Evolutionary conservation across 192 early-diverging fungal genomes (phyloP).

Genomic region (Linnemannia schmuckeri): DNA sequence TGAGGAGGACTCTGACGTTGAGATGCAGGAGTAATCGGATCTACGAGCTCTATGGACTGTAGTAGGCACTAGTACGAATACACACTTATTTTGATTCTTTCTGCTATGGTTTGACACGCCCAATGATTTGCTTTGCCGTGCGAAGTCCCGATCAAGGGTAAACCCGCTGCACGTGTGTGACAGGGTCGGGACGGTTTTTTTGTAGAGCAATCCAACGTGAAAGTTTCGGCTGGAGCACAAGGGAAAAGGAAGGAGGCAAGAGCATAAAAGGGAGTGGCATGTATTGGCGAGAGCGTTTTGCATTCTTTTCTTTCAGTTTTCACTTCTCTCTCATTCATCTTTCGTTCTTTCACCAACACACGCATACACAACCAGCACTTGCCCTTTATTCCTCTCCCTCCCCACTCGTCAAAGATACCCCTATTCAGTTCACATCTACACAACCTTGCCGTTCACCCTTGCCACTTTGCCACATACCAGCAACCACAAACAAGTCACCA

Average conservation of each 20-base stretch:
- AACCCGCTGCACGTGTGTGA: background rate
- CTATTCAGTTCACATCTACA: no score
- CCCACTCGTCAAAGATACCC: background rate
- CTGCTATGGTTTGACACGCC: background rate
- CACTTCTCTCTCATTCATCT: constrained; percentile 2
- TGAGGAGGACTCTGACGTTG: constrained; percentile 55
- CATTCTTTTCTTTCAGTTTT: background rate
- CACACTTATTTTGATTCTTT: background rate
- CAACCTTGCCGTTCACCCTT: background rate
- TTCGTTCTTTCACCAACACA: background rate
- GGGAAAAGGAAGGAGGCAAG: background rate
- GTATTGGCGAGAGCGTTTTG: background rate
- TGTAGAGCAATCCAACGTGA: background rate
- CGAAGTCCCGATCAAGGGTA: background rate
- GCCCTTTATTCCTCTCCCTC: background rate
- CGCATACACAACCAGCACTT: background rate
- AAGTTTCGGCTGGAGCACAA: constrained; percentile 8
- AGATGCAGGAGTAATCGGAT: constrained; percentile 35
- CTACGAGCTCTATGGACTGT: background rate
- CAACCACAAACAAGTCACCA: background rate
- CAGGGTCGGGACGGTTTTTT: background rate
- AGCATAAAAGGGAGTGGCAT: background rate
- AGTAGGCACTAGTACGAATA: background rate
- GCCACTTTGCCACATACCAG: background rate
- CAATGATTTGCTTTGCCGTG: background rate